Base-by-base conservation (phyloP, 192 early-diverging fungal genomes). In the Coemansia sp. region DNA sequence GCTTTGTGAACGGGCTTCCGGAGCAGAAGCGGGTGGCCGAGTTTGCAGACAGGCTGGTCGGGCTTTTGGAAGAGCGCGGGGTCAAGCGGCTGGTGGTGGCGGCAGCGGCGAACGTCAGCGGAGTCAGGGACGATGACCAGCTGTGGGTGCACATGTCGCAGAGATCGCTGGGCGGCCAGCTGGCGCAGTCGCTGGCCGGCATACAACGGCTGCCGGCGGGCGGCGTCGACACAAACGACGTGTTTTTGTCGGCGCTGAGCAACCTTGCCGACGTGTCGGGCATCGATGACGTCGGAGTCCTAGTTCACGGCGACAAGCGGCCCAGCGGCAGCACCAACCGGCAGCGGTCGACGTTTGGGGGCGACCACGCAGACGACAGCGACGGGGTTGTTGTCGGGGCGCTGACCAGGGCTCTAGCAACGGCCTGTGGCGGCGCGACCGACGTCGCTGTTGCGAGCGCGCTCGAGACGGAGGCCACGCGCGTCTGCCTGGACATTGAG, bases 1-100 rank as follows among this genome's bases (percentile, higher is more conserved):
- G 68, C 33, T 68, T 80, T 55, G 63, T 75, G 60, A 80, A 61
- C 60, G 77, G 77, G 11, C 58, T 72, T 12, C 77, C 77, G 5
- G 63, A 60, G 29, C 36, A 49, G 48, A 68, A 72, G 45, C 66
- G 50, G 52, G 36, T 69, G 2, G 69, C 77, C 7, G 68, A 63
- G 52, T 72, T 80, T 48, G 69, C 60, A 10, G 69, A 72, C 63
- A 20, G 42, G n/a, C 31, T 80, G 8, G 4, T 74, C 17, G 45
- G 49, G 0, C 20, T 72, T 8, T 16, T 80, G 3, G 77, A 80
- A 50, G 16, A 45, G 11, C 48, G 62, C 1, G 60, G 67, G 31
- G 77, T 80, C 1, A 25, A 71, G 58, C 54, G 61, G 10, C 32
- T 80, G 34, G 63, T 80, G 38, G 59, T 64, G 11, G 62, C 69